phyloP scores from a whole-genome alignment of 1,284 basidiomycete genomes.

The Trichosporon sp. region DNA sequence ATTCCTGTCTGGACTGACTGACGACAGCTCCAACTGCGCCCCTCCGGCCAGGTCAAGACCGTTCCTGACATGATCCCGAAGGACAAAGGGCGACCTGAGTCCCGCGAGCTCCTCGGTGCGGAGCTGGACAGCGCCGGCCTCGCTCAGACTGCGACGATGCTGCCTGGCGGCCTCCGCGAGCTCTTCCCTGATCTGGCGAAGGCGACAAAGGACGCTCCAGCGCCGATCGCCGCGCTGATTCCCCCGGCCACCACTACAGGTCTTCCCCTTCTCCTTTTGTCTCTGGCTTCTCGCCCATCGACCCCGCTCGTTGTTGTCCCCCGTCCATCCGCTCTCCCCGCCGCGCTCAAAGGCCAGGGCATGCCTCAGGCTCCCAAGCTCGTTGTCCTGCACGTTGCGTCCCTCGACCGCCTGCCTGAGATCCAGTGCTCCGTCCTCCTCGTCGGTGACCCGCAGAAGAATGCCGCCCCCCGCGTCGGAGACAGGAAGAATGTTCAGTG shows the following conservation, averaged over 20 bases:
- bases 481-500: conserved; percentile 31
- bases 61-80: conserved; percentile 26
- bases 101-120: conserved; percentile 23
- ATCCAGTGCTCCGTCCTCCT: conserved; percentile 37
- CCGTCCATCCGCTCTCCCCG: conserved; percentile 35
- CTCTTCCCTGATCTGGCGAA: conserved; percentile 42
- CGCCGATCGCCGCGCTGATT: conserved; percentile 43
- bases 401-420: conserved; percentile 29
- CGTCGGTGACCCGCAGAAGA: conserved; percentile 43
- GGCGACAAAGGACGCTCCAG: conserved; percentile 26
- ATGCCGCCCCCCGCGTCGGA: background rate
- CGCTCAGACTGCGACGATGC: conserved; percentile 42
- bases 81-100: conserved; percentile 8
- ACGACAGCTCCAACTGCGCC: conserved; percentile 50
- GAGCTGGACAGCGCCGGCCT: conserved; percentile 37
- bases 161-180: conserved; percentile 44
- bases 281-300: conserved; percentile 38
- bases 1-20: background rate
- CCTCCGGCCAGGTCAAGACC: conserved; percentile 49
- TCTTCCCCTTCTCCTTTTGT: conserved; percentile 48
- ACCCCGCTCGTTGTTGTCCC: conserved; percentile 46
- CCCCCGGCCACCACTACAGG: conserved; percentile 42
- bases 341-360: conserved; percentile 30
- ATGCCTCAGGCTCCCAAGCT: conserved; percentile 35
- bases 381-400: conserved; percentile 42